phyloP scores from a whole-genome alignment of 257 asterid species.

The Scutellaria galericulata region DNA sequence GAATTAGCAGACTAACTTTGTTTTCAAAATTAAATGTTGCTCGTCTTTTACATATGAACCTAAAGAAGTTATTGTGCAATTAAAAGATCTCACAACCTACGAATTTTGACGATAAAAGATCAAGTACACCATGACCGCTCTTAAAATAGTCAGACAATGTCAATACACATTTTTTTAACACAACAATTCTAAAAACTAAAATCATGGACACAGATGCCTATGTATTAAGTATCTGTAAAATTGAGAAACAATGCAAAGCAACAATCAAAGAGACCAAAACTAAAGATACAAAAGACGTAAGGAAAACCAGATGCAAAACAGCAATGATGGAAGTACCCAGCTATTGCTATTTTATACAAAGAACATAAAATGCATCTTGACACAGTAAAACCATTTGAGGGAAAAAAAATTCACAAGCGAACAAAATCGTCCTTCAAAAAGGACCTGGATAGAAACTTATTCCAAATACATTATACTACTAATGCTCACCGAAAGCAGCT shows the following conservation, averaged over 20 bases:
- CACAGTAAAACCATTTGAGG: not conserved
- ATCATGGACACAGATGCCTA: not conserved
- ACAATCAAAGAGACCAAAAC: not conserved
- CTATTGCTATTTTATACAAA: not conserved
- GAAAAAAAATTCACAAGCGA: constrained; percentile 2
- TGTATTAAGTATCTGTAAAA: not conserved
- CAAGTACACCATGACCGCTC: not conserved
- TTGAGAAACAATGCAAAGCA: constrained; percentile 1
- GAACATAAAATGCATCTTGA: constrained; percentile 13
- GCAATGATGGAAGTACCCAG: not conserved
- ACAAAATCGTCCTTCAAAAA: too few species aligned
- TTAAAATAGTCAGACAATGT: constrained; percentile 1
- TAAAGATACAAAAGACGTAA: constrained; percentile 1
- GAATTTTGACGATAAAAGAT: not conserved
- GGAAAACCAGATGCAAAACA: constrained; percentile 20
- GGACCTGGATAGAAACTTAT: not conserved
- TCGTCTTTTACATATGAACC: not conserved
- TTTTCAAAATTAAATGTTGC: not conserved
- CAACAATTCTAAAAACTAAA: constrained; percentile 1
- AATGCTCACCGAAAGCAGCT: constrained; percentile 77
- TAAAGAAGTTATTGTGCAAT: not conserved
- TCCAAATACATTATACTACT: constrained; percentile 10
- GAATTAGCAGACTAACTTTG: not conserved
- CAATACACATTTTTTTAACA: not conserved
- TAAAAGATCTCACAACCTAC: constrained; percentile 2